A percentile compares a stretch with the other conserved stretches of the same genome.
These are phyloP conservation scores for Nicotiana rustica DNA, from an alignment of 305 asterid species.

Conservation along the genomic window DNA sequence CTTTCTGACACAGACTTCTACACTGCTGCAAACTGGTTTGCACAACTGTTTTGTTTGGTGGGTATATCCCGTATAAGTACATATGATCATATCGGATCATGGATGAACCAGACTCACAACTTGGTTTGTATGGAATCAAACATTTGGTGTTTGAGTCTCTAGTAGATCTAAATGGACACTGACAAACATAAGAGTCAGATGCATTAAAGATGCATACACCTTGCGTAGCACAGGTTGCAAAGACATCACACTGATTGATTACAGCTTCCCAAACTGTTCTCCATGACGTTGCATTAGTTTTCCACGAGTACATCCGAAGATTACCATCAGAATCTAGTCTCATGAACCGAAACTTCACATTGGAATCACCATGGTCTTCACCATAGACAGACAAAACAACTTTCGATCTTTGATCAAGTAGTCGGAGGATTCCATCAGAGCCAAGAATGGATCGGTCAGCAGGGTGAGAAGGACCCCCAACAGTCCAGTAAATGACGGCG, in stretches of 20 bases:
- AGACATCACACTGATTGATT: slow-evolving; percentile 53
- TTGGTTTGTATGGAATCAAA: slow-evolving; percentile 45
- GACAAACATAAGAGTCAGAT: slow-evolving; percentile 44
- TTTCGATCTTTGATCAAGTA: slow-evolving; percentile 43
- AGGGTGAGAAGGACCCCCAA: slow-evolving; percentile 40
- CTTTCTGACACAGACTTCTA: slow-evolving; percentile 44
- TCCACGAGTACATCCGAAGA: slow-evolving; percentile 58
- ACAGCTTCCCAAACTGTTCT: slow-evolving; percentile 56
- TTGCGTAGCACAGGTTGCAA: slow-evolving; percentile 51
- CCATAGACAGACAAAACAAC: slow-evolving; percentile 51
- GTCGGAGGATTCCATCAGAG: slow-evolving; percentile 44
- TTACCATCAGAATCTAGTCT: slow-evolving; percentile 60
- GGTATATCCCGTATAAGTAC: slow-evolving; percentile 51
- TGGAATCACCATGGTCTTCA: slow-evolving; percentile 50
- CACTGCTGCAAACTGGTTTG: slow-evolving; percentile 43
- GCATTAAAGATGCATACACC: slow-evolving; percentile 50
- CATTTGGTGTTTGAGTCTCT: slow-evolving; percentile 45
- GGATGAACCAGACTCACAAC: slow-evolving; percentile 49
- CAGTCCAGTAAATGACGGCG: slow-evolving; percentile 53
- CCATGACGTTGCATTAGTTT: slow-evolving; percentile 50
- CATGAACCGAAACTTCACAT: slow-evolving; percentile 50
- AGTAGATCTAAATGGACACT: slow-evolving; percentile 45
- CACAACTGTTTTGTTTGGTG: slow-evolving; percentile 45
- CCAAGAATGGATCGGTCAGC: slow-evolving; percentile 40
- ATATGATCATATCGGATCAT: slow-evolving; percentile 45